Evolutionary conservation across 495 filamentous ascomycete genomes (phyloP).

Genomic region (Bacidia gigantensis): DNA sequence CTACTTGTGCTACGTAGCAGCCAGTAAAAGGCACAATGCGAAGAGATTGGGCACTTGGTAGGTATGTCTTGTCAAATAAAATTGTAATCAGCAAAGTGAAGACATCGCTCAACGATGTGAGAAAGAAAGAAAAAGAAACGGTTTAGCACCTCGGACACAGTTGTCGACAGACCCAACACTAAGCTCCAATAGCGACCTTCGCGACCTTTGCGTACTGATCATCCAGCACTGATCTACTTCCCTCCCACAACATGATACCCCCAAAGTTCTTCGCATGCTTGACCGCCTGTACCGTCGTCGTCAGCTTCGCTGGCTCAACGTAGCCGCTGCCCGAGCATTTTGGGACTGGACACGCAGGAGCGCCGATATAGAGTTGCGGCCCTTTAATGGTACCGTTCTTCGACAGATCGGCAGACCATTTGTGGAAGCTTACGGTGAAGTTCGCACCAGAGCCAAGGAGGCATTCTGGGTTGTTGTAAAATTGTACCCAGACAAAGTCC

Average conservation of each 20-base stretch:
- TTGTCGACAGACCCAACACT: background rate
- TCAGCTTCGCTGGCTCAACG: slow-evolving; percentile 26
- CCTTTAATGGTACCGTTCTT: slow-evolving; percentile 17
- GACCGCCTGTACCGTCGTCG: slow-evolving; percentile 18
- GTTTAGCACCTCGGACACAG: too few species aligned
- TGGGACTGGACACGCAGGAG: slow-evolving; percentile 22
- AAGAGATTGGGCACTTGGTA: too few species aligned
- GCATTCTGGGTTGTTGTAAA: slow-evolving; percentile 31
- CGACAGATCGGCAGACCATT: slow-evolving; percentile 32
- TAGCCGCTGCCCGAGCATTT: slow-evolving; percentile 28
- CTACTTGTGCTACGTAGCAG: too few species aligned
- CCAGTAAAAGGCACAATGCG: too few species aligned
- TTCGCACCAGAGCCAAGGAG: slow-evolving; percentile 15
- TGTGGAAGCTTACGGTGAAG: slow-evolving; percentile 26
- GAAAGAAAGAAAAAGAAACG: too few species aligned
- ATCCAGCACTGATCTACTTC: slow-evolving; percentile 18
- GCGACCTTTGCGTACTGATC: background rate
- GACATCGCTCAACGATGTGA: too few species aligned
- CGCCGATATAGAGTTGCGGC: slow-evolving; percentile 37
- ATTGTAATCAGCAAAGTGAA: too few species aligned
- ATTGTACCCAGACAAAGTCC: slow-evolving; percentile 35
- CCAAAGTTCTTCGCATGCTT: slow-evolving; percentile 29
- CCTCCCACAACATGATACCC: slow-evolving; percentile 44
- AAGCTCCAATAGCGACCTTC: slow-evolving; percentile 1
- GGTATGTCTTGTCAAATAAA: too few species aligned